Percentiles rank a stretch among this genome's conserved stretches.
Conservation (phyloP, 139 green algal genomes). For the Volvox africanus region DNA sequence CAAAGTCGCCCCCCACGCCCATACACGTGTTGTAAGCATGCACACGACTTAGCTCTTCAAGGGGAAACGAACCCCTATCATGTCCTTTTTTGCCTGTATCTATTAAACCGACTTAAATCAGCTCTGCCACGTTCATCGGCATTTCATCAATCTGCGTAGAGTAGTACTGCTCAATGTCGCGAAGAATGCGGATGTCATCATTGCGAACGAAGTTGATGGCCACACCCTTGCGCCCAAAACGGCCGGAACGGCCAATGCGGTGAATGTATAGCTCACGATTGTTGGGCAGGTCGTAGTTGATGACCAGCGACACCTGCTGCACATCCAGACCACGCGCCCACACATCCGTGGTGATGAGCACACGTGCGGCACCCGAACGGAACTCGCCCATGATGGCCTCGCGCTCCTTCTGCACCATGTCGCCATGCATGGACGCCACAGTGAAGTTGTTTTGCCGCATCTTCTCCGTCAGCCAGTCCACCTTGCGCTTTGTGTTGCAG, state of each 20-base stretch:
- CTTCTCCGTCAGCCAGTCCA: constrained; percentile 98
- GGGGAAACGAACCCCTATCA: too few relatives aligned
- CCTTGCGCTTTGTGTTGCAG: constrained; percentile 98
- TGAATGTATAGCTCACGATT: constrained; percentile 99
- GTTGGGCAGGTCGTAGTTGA: constrained; percentile 99
- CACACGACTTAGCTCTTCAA: too few relatives aligned
- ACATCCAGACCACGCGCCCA: constrained; percentile 98
- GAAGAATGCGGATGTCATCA: constrained; percentile 95
- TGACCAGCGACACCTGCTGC: constrained; percentile 98
- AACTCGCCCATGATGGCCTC: constrained; percentile 99
- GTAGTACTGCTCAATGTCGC: constrained; percentile 99
- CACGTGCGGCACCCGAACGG: constrained; percentile 84
- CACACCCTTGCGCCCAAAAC: constrained; percentile 98
- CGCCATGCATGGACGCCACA: constrained; percentile 96
- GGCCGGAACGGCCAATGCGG: constrained; percentile 94
- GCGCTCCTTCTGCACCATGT: constrained; percentile 99
- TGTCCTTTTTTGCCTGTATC: too few relatives aligned
- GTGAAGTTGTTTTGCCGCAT: constrained; percentile 99
- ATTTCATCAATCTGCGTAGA: constrained; percentile 72
- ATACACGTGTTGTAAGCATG: too few relatives aligned
- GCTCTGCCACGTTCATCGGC: constrained; percentile 93
- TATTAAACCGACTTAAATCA: constrained; percentile 73
- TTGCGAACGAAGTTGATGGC: constrained; percentile 99
- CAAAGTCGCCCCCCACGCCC: too few relatives aligned
- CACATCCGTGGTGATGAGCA: constrained; percentile 99